A percentile compares a stretch with the other conserved stretches of the same genome.
These are phyloP conservation scores for Backusella westeae DNA, from an alignment of 192 early-diverging fungal species.

Conservation along the genomic window DNA sequence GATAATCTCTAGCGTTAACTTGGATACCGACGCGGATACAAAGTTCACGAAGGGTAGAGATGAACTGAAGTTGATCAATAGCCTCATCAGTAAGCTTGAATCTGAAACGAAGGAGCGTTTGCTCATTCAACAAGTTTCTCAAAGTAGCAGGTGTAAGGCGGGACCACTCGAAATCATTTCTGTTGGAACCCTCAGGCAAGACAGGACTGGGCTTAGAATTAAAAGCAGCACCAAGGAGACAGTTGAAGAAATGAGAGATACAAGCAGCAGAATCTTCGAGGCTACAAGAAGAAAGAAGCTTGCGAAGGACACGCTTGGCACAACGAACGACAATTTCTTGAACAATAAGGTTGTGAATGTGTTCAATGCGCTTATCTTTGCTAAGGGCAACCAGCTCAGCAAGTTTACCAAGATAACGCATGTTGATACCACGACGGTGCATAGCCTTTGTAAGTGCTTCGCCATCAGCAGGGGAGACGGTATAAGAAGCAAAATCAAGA, in stretches of 20 bases:
- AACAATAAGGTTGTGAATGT: slow-evolving; percentile 63
- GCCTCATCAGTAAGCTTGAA: slow-evolving; percentile 61
- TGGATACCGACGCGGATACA: slow-evolving; percentile 87
- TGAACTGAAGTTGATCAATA: slow-evolving; percentile 46
- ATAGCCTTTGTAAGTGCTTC: slow-evolving; percentile 73
- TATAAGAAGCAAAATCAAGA: slow-evolving; percentile 64
- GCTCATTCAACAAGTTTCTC: slow-evolving; percentile 52
- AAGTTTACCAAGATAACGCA: slow-evolving; percentile 90
- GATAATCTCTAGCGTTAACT: slow-evolving; percentile 75
- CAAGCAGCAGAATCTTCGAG: slow-evolving; percentile 55
- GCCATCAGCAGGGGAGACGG: slow-evolving; percentile 77
- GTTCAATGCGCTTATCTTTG: slow-evolving; percentile 50
- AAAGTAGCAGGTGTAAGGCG: slow-evolving; percentile 64
- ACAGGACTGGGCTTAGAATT: slow-evolving; percentile 53
- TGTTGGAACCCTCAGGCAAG: slow-evolving; percentile 38
- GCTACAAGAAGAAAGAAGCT: slow-evolving; percentile 56
- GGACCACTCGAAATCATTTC: slow-evolving; percentile 42
- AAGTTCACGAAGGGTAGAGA: slow-evolving; percentile 78
- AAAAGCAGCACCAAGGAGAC: slow-evolving; percentile 64
- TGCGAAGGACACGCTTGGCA: slow-evolving; percentile 81
- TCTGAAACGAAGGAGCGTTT: slow-evolving; percentile 75
- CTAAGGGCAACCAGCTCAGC: slow-evolving; percentile 61
- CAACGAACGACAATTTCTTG: slow-evolving; percentile 91
- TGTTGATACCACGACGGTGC: slow-evolving; percentile 96
- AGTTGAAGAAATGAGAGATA: slow-evolving; percentile 83